Evolutionary conservation across 495 filamentous ascomycete species (phyloP).

Genomic region (Talaromyces stipitatus): DNA sequence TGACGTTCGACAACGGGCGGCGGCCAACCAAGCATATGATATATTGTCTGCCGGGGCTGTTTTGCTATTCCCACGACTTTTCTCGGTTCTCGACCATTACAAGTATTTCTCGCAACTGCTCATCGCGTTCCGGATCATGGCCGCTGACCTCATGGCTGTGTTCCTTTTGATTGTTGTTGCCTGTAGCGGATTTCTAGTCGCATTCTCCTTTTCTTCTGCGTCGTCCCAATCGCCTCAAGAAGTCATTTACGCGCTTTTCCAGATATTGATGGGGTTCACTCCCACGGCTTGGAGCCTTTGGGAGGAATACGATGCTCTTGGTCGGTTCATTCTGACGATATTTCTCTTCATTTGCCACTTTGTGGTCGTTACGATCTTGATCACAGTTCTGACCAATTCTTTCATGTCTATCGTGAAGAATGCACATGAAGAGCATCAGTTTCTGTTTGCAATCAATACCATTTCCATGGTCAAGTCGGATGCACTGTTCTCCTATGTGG

Average conservation of each 20-base stretch:
- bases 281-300: slow-evolving; percentile 68
- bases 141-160: slow-evolving; percentile 75
- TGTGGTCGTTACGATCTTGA: slow-evolving; percentile 84
- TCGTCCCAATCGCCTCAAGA: slow-evolving; percentile 51
- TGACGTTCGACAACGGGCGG: slow-evolving; percentile 55
- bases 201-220: slow-evolving; percentile 75
- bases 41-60: slow-evolving; percentile 83
- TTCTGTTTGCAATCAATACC: slow-evolving; percentile 87
- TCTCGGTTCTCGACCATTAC: slow-evolving; percentile 87
- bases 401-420: slow-evolving; percentile 93
- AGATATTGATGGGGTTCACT: slow-evolving; percentile 85
- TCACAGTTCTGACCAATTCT: slow-evolving; percentile 87
- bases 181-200: slow-evolving; percentile 91
- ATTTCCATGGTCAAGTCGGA: slow-evolving; percentile 97
- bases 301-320: slow-evolving; percentile 70
- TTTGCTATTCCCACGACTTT: slow-evolving; percentile 80
- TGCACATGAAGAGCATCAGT: slow-evolving; percentile 87
- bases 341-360: slow-evolving; percentile 95
- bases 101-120: slow-evolving; percentile 90
- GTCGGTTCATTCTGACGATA: slow-evolving; percentile 62
- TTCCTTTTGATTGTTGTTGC: slow-evolving; percentile 74
- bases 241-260: slow-evolving; percentile 83
- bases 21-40: slow-evolving; percentile 74
- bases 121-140: slow-evolving; percentile 90
- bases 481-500: slow-evolving; percentile 83